Evolutionary conservation across 805 yeast genomes (phyloP).

Genomic region (Metschnikowia reukaufii): DNA sequence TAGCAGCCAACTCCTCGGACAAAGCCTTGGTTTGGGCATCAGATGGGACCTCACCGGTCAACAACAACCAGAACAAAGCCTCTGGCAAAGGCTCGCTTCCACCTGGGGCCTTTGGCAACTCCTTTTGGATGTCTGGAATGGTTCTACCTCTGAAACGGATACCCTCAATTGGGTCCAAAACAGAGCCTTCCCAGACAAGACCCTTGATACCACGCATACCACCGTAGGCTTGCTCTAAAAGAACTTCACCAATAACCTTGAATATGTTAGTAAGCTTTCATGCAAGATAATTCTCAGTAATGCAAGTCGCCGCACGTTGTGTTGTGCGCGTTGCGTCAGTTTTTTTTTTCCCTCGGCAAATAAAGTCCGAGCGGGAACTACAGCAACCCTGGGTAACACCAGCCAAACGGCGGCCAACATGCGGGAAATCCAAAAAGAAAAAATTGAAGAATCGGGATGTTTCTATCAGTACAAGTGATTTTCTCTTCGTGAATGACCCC

Average conservation of each 20-base stretch:
- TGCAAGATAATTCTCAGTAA: neutral
- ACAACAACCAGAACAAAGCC: conserved; percentile 73
- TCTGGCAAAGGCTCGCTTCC: conserved; percentile 69
- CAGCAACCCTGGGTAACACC: neutral
- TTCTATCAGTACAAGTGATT: neutral
- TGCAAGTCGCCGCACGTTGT: conserved; percentile 3
- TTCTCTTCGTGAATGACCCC: neutral
- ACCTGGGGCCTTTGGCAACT: conserved; percentile 60
- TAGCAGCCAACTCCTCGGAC: conserved; percentile 60
- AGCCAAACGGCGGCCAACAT: too few species aligned
- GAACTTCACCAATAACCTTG: conserved; percentile 46
- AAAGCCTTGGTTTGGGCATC: conserved; percentile 56
- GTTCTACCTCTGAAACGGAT: conserved; percentile 78
- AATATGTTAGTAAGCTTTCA: conserved; percentile 16
- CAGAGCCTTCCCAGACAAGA: conserved; percentile 79
- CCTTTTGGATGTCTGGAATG: conserved; percentile 66
- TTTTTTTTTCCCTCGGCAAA: conserved; percentile 5
- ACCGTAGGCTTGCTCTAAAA: conserved; percentile 45
- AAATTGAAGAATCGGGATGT: too few species aligned
- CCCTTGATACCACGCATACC: conserved; percentile 81
- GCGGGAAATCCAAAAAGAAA: too few species aligned
- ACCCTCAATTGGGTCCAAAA: conserved; percentile 72
- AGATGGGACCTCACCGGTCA: conserved; percentile 73
- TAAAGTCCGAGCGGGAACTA: conserved; percentile 10
- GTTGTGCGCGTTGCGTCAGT: conserved; percentile 3